phyloP scores from a whole-genome alignment of 164 flowering plant genomes.

The Malania oleifera region DNA sequence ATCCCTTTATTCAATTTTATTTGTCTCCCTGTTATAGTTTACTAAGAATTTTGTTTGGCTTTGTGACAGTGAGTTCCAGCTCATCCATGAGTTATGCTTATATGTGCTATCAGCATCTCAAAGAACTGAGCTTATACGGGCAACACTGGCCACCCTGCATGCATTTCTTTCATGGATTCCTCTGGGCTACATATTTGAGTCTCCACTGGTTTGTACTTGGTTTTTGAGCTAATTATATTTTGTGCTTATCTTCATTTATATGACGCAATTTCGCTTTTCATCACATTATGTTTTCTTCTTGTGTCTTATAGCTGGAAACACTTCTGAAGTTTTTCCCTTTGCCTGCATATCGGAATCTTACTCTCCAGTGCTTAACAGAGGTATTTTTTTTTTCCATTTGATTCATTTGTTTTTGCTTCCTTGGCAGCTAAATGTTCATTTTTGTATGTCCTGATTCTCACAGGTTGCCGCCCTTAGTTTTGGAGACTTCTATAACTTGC shows the following conservation, averaged over 20 bases:
- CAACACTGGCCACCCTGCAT: conserved; percentile 91
- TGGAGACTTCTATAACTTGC: conserved; percentile 75
- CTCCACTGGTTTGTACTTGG: conserved; percentile 74
- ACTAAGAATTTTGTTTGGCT: conserved; percentile 9
- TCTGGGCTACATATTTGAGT: conserved; percentile 94
- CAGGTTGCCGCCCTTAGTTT: conserved; percentile 91
- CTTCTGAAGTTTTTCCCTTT: conserved; percentile 81
- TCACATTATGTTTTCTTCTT: not conserved
- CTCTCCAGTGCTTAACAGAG: conserved; percentile 94
- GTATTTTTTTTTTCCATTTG: conserved; percentile 25
- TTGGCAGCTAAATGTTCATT: conserved; percentile 3
- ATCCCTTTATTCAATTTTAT: not conserved
- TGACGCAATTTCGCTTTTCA: not conserved
- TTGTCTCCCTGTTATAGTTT: conserved; percentile 1
- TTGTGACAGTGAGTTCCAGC: conserved; percentile 87
- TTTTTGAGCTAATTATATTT: not conserved
- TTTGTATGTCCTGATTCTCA: conserved; percentile 1
- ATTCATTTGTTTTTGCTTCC: not conserved
- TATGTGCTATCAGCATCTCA: conserved; percentile 96
- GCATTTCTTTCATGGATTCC: conserved; percentile 99
- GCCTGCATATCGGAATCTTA: conserved; percentile 81
- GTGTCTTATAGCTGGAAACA: conserved; percentile 67
- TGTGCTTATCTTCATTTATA: not conserved
- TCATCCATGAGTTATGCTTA: conserved; percentile 95
- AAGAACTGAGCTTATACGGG: conserved; percentile 88